Conservation (phyloP, 345 rosid genomes). For the Eucalyptus curtisii region DNA sequence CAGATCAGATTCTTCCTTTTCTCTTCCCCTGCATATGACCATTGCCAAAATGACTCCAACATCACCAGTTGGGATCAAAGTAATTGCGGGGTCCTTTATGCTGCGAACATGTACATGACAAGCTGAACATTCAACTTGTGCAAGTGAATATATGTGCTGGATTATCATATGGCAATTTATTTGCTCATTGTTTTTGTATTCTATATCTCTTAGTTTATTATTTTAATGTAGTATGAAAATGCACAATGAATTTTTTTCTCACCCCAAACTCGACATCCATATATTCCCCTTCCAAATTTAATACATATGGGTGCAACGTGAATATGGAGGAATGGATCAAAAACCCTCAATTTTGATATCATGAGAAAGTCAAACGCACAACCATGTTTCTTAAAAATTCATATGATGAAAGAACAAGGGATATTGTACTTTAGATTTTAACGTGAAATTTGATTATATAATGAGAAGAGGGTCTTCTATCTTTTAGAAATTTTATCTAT, state of each 20-base stretch:
- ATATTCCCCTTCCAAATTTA: background rate
- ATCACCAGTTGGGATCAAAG: background rate
- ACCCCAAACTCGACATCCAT: background rate
- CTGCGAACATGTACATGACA: background rate
- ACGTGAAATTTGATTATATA: background rate
- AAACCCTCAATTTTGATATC: background rate
- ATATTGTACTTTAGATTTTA: background rate
- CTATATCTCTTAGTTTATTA: background rate
- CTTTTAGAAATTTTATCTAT: background rate
- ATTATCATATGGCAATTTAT: background rate
- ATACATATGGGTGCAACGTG: background rate
- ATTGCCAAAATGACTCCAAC: background rate
- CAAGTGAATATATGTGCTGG: background rate
- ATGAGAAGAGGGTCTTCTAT: background rate
- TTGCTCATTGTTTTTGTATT: background rate
- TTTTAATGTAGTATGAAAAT: background rate
- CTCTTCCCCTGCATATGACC: background rate
- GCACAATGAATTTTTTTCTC: background rate
- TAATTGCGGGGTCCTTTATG: background rate
- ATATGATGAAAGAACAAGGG: background rate
- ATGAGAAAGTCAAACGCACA: accelerated
- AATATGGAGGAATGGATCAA: background rate
- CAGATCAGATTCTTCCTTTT: background rate
- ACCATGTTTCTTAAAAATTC: background rate
- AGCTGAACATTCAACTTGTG: background rate